Percentiles rank a stretch among this genome's conserved stretches.
Conservation (phyloP, 2,329 filamentous ascomycete genomes). For the Sclerotiophoma versabilis region DNA sequence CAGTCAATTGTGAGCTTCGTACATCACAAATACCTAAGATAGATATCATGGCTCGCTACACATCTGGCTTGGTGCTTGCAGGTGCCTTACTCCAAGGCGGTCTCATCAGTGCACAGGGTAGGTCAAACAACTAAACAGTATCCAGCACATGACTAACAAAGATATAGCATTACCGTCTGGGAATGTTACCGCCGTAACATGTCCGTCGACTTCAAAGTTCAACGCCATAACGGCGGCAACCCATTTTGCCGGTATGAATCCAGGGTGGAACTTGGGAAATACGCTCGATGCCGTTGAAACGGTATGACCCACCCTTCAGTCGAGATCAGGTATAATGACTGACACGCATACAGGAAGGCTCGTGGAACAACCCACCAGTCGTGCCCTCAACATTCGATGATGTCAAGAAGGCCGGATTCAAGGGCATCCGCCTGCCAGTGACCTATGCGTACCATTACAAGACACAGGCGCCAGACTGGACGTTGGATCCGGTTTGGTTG, state of each 20-base stretch:
- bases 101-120: constrained; percentile 25
- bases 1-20: background rate
- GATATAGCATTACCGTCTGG: constrained; percentile 9
- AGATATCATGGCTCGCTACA: constrained; percentile 3
- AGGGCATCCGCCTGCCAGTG: constrained; percentile 65
- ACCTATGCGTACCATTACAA: constrained; percentile 67
- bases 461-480: constrained; percentile 60
- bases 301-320: background rate
- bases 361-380: constrained; percentile 65
- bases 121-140: background rate
- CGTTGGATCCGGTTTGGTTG: constrained; percentile 62
- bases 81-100: constrained; percentile 25
- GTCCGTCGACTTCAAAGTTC: constrained; percentile 52
- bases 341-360: constrained; percentile 54
- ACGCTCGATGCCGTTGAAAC: constrained; percentile 63
- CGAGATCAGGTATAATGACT: background rate
- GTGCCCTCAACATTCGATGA: constrained; percentile 59
- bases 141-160: background rate
- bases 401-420: constrained; percentile 63
- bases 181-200: constrained; percentile 39
- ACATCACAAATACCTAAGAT: background rate
- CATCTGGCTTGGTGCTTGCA: constrained; percentile 12
- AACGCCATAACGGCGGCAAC: constrained; percentile 55
- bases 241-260: constrained; percentile 58
- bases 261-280: constrained; percentile 69